Base-by-base conservation (phyloP, 2,329 filamentous ascomycete genomes). In the Cercospora zeae-maydis region DNA sequence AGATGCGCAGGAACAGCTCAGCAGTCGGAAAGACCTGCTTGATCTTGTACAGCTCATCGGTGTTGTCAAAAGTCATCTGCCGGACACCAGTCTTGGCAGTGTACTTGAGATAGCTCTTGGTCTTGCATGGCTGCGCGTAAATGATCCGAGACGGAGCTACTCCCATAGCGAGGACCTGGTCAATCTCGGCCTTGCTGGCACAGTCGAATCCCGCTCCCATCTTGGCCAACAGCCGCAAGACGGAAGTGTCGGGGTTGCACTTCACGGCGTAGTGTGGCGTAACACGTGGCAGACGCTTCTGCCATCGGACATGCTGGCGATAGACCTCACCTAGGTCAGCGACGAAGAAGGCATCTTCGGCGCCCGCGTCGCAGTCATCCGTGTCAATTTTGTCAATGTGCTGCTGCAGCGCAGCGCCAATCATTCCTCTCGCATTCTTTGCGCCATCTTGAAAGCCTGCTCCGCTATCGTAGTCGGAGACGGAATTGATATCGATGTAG, bases 51-150 rank as follows among this genome's bases (percentile, higher is more conserved):
- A 99, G 86, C 83, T 99, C 95, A 77, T 99, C 95, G 76, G 90
- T 87, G 73, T 99, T 99, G 84, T 99, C 95, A 75, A 99, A 98
- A 2, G 95, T 99, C 93, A 99, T 98, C 83, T 96, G 91, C 81
- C 90, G 93, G 76, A 99, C 95, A 70, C 89, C 90, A 69, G 88
- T 83, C 75, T 87, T 85, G 74, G 90, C 87, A 68, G 96, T 95
- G 74, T 93, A 96, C 75, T 93, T 92, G 66, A 99, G 84, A 78
- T 97, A 98, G 53, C 93, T 97, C 81, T 95, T 96, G 73, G 95
- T 99, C 87, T 99, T 99, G 90, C 95, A 98, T 61, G 95, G 95
- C 81, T 99, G 95, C 55, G 95, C 95, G 75, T 98, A 99, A 80
- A 99, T 97, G 82, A 99, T 96, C 77, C 93, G 92, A 69, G 88